A percentile compares a stretch with the other conserved stretches of the same genome.
phyloP scores from a whole-genome alignment of 768 basidiomycete genomes.

The Chalciporus pseudorubinellus region DNA sequence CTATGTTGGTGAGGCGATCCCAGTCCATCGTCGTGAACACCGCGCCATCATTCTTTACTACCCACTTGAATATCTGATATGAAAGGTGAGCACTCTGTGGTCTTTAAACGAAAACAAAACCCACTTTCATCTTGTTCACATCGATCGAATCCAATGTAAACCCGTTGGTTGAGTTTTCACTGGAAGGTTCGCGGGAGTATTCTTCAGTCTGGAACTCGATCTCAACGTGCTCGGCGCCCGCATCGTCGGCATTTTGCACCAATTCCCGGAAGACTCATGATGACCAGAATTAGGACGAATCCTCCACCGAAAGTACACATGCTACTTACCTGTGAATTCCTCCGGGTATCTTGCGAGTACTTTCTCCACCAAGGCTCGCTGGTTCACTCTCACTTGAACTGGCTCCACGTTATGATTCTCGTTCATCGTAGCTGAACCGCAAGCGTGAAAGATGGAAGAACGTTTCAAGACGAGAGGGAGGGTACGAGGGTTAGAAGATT shows the following conservation, averaged over 20 bases:
- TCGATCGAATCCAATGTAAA: background rate
- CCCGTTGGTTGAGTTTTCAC: background rate
- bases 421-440: background rate
- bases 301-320: no score
- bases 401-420: background rate
- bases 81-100: background rate
- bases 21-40: conserved; percentile 47
- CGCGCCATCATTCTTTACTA: conserved; percentile 47
- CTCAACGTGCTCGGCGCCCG: conserved; percentile 33
- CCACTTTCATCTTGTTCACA: background rate
- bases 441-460: background rate
- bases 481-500: background rate
- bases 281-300: background rate
- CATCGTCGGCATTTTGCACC: conserved; percentile 58
- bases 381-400: conserved; percentile 9
- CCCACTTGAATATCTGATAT: conserved; percentile 37
- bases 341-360: conserved; percentile 17
- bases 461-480: background rate
- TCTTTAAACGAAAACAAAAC: background rate
- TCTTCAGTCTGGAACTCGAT: conserved; percentile 35
- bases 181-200: background rate
- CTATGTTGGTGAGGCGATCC: conserved; percentile 47
- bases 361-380: conserved; percentile 17
- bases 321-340: conserved; percentile 12
- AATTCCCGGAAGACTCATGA: conserved; percentile 53